A percentile compares a stretch with the other conserved stretches of the same genome.
Evolutionary conservation across 192 early-diverging fungal species (phyloP).

Genomic region (Entomortierella beljakovae): DNA sequence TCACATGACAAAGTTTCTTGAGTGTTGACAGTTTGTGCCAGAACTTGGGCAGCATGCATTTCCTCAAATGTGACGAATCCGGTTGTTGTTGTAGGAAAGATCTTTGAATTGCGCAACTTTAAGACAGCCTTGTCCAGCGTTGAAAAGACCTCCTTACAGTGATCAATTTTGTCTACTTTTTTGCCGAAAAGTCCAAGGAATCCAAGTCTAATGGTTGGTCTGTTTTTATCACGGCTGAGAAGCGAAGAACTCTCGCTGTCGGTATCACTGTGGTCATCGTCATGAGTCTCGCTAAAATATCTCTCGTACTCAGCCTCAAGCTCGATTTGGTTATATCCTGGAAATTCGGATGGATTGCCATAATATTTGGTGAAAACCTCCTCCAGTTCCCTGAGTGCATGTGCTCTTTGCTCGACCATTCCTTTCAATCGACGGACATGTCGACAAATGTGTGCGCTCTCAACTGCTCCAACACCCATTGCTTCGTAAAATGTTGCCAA

Average conservation of each 20-base stretch:
- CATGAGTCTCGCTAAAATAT: not conserved
- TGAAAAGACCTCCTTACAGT: constrained; percentile 66
- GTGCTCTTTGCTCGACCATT: constrained; percentile 64
- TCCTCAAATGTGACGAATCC: constrained; percentile 86
- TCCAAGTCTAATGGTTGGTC: constrained; percentile 58
- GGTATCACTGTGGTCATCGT: not conserved
- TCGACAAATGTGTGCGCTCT: constrained; percentile 71
- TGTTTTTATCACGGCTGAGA: constrained; percentile 9
- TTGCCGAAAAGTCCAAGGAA: constrained; percentile 63
- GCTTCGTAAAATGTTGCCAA: constrained; percentile 77
- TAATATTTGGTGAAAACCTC: constrained; percentile 65
- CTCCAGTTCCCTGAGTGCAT: constrained; percentile 68
- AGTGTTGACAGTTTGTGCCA: constrained; percentile 73
- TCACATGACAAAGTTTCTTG: constrained; percentile 73
- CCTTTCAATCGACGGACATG: constrained; percentile 68
- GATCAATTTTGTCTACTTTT: constrained; percentile 76
- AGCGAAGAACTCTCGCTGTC: not conserved
- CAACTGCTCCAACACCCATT: constrained; percentile 70
- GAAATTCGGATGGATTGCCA: constrained; percentile 76
- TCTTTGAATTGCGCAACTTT: constrained; percentile 60
- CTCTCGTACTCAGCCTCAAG: constrained; percentile 40
- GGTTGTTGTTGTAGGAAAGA: constrained; percentile 61
- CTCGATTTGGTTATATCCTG: constrained; percentile 69
- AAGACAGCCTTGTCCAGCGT: constrained; percentile 64
- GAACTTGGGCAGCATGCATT: constrained; percentile 74